These are phyloP conservation scores for Aspergillus ochraceus DNA, from an alignment of 2,329 filamentous ascomycete genomes.

Conservation along the genomic window DNA sequence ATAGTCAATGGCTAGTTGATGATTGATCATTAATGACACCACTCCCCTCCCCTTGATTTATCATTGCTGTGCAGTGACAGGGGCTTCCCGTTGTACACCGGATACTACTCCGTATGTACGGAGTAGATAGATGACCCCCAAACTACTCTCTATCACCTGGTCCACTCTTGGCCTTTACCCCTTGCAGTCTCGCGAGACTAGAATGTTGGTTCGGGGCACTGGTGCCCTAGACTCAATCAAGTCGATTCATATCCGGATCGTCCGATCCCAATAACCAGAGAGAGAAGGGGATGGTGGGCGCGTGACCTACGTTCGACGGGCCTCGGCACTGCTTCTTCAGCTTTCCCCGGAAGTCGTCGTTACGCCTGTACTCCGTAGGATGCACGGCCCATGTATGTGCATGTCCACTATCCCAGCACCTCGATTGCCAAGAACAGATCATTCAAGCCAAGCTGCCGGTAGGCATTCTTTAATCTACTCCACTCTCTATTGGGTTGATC, in stretches of 20 bases:
- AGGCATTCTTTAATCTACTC: not conserved
- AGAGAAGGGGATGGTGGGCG: no score
- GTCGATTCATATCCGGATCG: no score
- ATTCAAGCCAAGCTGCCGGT: not conserved
- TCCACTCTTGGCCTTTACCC: not conserved
- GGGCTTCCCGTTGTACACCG: not conserved
- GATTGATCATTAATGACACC: no score
- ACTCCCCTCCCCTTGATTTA: not conserved
- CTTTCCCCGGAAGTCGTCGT: not conserved
- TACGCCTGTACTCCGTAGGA: not conserved
- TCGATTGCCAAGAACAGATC: slow-evolving; percentile 1
- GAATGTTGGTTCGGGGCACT: no score
- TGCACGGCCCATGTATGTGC: not conserved
- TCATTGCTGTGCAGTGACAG: not conserved
- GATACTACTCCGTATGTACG: no score
- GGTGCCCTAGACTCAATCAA: no score
- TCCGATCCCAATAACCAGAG: no score
- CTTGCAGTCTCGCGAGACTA: not conserved
- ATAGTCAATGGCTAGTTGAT: no score
- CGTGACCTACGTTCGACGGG: no score
- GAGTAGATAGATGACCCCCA: not conserved
- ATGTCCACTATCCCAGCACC: not conserved
- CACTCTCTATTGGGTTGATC: slow-evolving; percentile 5
- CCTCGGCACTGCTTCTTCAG: no score
- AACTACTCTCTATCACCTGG: not conserved